phyloP scores from a whole-genome alignment of 768 basidiomycete species.

The Boletus fagicola region DNA sequence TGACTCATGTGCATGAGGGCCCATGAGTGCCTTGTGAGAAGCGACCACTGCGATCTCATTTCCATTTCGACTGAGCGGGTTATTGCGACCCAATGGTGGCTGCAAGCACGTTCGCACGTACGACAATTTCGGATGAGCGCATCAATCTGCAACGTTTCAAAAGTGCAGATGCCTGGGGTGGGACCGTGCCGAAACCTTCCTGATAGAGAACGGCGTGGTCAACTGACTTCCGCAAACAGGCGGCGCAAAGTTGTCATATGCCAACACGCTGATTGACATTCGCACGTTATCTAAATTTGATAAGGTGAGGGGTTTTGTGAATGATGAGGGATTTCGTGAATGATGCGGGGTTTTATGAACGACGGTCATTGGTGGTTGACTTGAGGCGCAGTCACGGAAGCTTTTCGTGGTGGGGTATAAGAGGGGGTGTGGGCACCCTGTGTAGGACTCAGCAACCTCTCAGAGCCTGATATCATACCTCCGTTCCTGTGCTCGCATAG shows the following conservation, averaged over 20 bases:
- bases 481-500: too few relatives aligned
- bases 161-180: too few relatives aligned
- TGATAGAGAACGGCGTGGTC: background rate
- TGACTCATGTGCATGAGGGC: too few relatives aligned
- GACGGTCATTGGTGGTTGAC: background rate
- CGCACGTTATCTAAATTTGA: background rate
- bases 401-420: constrained; percentile 7
- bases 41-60: background rate
- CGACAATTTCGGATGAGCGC: background rate
- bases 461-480: background rate
- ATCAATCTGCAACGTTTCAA: background rate
- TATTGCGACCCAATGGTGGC: background rate
- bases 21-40: background rate
- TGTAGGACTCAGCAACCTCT: background rate
- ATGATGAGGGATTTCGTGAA: too few relatives aligned
- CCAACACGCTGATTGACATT: background rate
- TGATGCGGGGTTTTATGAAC: background rate
- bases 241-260: background rate
- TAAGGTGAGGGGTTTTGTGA: too few relatives aligned
- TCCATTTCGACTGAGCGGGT: background rate
- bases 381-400: background rate
- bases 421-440: background rate
- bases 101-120: background rate
- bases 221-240: background rate
- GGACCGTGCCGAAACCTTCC: background rate